phyloP scores from a whole-genome alignment of 2,329 filamentous ascomycete species.

The Myriangium duriaei region DNA sequence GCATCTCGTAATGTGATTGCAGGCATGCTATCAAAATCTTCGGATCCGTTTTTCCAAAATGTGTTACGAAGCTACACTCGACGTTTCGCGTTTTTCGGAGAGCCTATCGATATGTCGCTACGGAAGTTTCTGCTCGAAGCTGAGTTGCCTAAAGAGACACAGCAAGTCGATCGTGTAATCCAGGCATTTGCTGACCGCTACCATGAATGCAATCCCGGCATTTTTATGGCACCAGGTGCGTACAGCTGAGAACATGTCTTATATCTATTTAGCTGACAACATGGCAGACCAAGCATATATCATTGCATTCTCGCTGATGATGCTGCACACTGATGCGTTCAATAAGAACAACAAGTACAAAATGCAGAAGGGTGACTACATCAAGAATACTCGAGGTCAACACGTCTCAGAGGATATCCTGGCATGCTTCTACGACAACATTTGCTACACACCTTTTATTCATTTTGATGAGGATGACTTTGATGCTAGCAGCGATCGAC shows the following conservation, averaged over 20 bases:
- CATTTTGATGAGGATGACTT: constrained; percentile 92
- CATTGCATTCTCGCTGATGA: constrained; percentile 90
- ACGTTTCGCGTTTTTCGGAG: constrained; percentile 86
- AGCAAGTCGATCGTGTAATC: constrained; percentile 90
- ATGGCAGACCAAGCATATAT: constrained; percentile 80
- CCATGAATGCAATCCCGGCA: constrained; percentile 94
- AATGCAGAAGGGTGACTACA: constrained; percentile 91
- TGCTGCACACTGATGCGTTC: constrained; percentile 96
- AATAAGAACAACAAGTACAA: constrained; percentile 99
- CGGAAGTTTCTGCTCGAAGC: constrained; percentile 94
- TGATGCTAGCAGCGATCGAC: constrained; percentile 63
- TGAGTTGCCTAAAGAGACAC: constrained; percentile 90
- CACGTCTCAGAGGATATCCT: constrained; percentile 87
- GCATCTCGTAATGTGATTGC: constrained; percentile 74
- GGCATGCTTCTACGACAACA: constrained; percentile 96
- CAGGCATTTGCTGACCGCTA: constrained; percentile 94
- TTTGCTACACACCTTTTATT: constrained; percentile 95
- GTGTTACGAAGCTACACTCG: constrained; percentile 92
- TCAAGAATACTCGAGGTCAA: constrained; percentile 87
- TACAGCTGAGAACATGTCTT: constrained; percentile 9
- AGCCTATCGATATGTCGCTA: constrained; percentile 96
- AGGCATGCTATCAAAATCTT: constrained; percentile 71
- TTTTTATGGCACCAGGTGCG: constrained; percentile 63
- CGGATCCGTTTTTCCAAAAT: constrained; percentile 68
- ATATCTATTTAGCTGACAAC: constrained; percentile 15